Evolutionary conservation across 176 grass and related monocot genomes (phyloP).

Genomic region (Aechmea fasciata): DNA sequence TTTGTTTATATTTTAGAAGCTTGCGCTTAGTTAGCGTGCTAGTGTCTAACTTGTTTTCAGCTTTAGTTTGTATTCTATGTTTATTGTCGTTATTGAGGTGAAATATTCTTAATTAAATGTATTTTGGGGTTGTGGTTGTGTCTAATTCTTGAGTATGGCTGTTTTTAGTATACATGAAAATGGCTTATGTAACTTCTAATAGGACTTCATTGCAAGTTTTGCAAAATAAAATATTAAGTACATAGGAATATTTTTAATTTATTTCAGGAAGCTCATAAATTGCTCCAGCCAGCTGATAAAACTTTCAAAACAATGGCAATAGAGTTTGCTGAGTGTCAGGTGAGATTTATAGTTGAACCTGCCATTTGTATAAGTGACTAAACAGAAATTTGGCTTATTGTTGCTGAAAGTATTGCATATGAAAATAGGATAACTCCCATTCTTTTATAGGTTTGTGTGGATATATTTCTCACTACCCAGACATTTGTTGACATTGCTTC

Average conservation of each 20-base stretch:
- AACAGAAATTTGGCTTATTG: background rate
- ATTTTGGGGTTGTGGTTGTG: background rate
- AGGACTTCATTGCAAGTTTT: background rate
- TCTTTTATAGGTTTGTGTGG: conserved; percentile 61
- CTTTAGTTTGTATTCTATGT: no score
- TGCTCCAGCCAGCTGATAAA: conserved; percentile 66
- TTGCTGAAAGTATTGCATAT: background rate
- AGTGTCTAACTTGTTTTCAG: no score
- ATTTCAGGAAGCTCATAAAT: conserved; percentile 69
- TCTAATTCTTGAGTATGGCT: background rate
- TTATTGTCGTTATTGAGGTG: no score
- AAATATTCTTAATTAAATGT: no score
- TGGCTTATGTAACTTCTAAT: background rate
- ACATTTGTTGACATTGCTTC: conserved; percentile 78
- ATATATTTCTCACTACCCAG: conserved; percentile 80
- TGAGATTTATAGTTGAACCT: conserved; percentile 14
- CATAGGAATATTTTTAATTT: conserved; percentile 7
- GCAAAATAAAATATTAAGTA: background rate
- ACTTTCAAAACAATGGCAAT: conserved; percentile 79
- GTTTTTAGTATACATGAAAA: background rate
- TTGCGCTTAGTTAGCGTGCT: no score
- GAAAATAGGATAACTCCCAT: background rate
- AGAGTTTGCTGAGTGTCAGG: conserved; percentile 94
- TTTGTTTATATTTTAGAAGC: no score
- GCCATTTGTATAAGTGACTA: background rate